Evolutionary conservation across 73 alveolate species (phyloP).

Genomic region (Paramecium sexaurelia): DNA sequence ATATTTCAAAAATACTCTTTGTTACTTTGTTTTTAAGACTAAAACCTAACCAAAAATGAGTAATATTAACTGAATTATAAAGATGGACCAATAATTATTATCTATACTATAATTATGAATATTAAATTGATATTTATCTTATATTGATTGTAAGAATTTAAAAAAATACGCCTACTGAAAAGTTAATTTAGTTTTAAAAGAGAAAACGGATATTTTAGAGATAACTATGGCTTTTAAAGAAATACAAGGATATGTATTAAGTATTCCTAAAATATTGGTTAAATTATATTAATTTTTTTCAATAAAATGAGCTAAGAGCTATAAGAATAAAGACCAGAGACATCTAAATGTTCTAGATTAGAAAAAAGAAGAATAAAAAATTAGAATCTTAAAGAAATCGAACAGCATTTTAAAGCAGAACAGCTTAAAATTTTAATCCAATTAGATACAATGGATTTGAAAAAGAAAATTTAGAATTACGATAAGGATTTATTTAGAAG

Average conservation of each 20-base stretch:
- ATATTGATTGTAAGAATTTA: too few species aligned
- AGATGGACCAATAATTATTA: too few species aligned
- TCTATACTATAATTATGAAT: too few species aligned
- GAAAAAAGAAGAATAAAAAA: slow-evolving; percentile 44
- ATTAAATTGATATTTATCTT: too few species aligned
- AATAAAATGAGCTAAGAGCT: slow-evolving; percentile 45
- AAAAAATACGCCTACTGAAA: too few species aligned
- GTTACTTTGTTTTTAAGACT: too few species aligned
- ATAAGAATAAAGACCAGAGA: slow-evolving; percentile 35
- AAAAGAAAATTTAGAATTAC: neutral
- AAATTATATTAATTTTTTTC: neutral
- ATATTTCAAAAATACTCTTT: too few species aligned
- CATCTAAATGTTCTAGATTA: slow-evolving; percentile 44
- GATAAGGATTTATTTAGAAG: slow-evolving; percentile 40
- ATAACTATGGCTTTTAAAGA: too few species aligned
- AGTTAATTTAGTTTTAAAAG: too few species aligned
- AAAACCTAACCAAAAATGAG: too few species aligned
- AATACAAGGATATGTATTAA: neutral
- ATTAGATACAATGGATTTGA: slow-evolving; percentile 15
- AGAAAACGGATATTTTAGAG: too few species aligned
- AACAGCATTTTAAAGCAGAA: neutral
- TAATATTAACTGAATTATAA: too few species aligned
- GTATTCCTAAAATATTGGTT: neutral
- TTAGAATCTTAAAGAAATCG: slow-evolving; percentile 26
- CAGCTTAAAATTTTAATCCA: slow-evolving; percentile 12